phyloP scores from a whole-genome alignment of 495 filamentous ascomycete species.

The Talaromyces ruber region DNA sequence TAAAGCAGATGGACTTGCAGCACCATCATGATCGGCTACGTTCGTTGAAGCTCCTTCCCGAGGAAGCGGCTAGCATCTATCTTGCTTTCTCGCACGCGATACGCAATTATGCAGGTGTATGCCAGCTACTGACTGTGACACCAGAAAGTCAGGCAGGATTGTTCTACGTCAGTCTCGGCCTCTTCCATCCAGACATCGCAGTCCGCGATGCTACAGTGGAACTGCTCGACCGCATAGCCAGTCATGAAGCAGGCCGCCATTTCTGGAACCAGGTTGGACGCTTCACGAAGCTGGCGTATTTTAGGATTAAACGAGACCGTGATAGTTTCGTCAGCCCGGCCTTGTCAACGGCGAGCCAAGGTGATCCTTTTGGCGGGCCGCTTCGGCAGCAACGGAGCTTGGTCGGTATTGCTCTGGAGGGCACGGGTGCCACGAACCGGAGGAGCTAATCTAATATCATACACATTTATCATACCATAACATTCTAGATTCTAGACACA shows the following conservation, averaged over 20 bases:
- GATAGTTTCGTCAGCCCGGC: constrained; percentile 31
- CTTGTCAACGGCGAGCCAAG: constrained; percentile 6
- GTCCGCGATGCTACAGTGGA: constrained; percentile 72
- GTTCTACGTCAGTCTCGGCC: constrained; percentile 82
- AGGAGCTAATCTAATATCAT: not conserved
- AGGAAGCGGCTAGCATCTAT: constrained; percentile 71
- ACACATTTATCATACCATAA: not conserved
- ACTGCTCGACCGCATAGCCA: constrained; percentile 70
- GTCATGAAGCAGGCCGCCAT: constrained; percentile 84
- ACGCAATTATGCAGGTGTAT: constrained; percentile 78
- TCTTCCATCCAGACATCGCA: constrained; percentile 83
- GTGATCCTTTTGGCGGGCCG: constrained; percentile 4
- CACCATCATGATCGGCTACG: constrained; percentile 90
- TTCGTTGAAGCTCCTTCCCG: constrained; percentile 60
- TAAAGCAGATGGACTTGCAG: constrained; percentile 76
- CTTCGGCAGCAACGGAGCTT: constrained; percentile 8
- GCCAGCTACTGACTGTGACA: constrained; percentile 75
- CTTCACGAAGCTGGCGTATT: constrained; percentile 78
- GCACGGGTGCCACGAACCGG: not conserved
- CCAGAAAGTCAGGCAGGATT: constrained; percentile 83
- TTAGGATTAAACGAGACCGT: constrained; percentile 57
- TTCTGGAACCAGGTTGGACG: constrained; percentile 83
- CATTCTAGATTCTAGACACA: not conserved
- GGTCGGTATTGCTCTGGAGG: constrained; percentile 9
- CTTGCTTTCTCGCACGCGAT: constrained; percentile 67